Percentiles rank a stretch among this genome's conserved stretches.
Evolutionary conservation across 176 grass and related monocot genomes (phyloP).

Genomic region (Lolium perenne): DNA sequence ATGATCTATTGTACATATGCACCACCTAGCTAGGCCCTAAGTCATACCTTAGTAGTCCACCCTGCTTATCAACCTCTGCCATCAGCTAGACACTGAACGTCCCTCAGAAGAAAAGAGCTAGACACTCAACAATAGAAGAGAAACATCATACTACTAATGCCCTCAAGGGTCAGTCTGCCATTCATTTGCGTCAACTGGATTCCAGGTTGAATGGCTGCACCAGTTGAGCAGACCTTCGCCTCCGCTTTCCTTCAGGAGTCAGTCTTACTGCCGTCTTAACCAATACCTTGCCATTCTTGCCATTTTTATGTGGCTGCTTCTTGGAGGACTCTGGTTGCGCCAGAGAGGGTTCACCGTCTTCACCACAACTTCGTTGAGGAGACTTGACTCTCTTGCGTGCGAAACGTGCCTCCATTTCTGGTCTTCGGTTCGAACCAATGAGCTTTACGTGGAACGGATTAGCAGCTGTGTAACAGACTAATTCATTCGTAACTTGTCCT

Average conservation of each 20-base stretch:
- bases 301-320: slow-evolving; percentile 54
- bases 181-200: slow-evolving; percentile 40
- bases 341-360: slow-evolving; percentile 10
- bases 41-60: slow-evolving; percentile 19
- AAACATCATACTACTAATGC: slow-evolving; percentile 17
- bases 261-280: slow-evolving; percentile 56
- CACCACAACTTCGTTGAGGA: slow-evolving; percentile 48
- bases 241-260: slow-evolving; percentile 88
- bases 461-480: slow-evolving; percentile 75
- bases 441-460: slow-evolving; percentile 79
- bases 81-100: neutral
- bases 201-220: slow-evolving; percentile 48
- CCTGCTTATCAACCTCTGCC: neutral
- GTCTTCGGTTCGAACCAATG: slow-evolving; percentile 46
- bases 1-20: slow-evolving; percentile 50
- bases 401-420: slow-evolving; percentile 43
- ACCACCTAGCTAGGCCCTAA: slow-evolving; percentile 48
- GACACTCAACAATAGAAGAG: neutral
- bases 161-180: slow-evolving; percentile 28
- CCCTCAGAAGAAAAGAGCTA: neutral
- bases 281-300: slow-evolving; percentile 61
- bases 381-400: slow-evolving; percentile 77
- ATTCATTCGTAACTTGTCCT: slow-evolving; percentile 47
- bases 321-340: slow-evolving; percentile 37
- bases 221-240: slow-evolving; percentile 54